Conservation (phyloP, 305 asterid genomes). For the Stenogyne calaminthoides region DNA sequence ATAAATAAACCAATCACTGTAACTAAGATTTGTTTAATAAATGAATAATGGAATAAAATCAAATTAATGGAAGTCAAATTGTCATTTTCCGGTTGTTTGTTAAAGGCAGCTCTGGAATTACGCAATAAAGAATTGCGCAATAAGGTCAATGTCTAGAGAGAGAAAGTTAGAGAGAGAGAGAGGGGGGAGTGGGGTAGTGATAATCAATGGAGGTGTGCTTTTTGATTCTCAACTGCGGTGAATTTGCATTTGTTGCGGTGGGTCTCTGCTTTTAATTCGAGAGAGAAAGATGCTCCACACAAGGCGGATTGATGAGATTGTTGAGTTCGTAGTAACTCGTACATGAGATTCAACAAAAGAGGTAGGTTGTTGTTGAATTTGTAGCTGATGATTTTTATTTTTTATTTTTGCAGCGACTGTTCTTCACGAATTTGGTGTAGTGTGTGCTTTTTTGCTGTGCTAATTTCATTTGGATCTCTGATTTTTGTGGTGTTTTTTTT, state of each 20-base stretch:
- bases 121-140: conserved; percentile 24
- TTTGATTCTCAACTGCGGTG: conserved; percentile 49
- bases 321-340: conserved; percentile 26
- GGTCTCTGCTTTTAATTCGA: conserved; percentile 48
- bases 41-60: neutral
- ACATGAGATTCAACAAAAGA: conserved; percentile 36
- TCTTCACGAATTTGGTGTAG: neutral
- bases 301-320: conserved; percentile 8
- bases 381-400: neutral
- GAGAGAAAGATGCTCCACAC: conserved; percentile 14
- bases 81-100: neutral
- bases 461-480: conserved; percentile 49
- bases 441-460: conserved; percentile 28
- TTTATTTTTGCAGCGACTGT: neutral
- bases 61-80: conserved; percentile 46
- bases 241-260: conserved; percentile 54
- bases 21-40: conserved; percentile 22
- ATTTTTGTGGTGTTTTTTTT: conserved; percentile 26
- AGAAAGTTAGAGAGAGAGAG: conserved; percentile 36
- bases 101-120: conserved; percentile 9
- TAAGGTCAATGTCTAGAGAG: conserved; percentile 44
- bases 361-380: neutral
- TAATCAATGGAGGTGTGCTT: conserved; percentile 43
- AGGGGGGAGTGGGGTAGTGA: conserved; percentile 36
- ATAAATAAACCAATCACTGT: conserved; percentile 22